phyloP scores from a whole-genome alignment of 2,329 filamentous ascomycete species.

The Fusarium gaditjirri region DNA sequence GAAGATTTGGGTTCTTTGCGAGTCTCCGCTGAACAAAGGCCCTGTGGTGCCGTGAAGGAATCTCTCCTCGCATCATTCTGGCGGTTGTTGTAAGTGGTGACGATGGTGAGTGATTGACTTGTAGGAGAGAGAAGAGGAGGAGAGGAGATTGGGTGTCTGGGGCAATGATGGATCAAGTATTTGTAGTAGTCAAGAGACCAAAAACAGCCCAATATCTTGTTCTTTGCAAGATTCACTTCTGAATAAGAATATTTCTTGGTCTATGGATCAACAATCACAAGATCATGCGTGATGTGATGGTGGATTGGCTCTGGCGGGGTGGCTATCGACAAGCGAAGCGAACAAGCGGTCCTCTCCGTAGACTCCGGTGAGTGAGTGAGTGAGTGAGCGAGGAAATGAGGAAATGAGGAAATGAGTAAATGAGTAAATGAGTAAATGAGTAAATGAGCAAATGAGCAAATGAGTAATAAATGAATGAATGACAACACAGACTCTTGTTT shows the following conservation, averaged over 20 bases:
- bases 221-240: not conserved
- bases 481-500: constrained; percentile 18
- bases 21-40: constrained; percentile 48
- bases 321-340: constrained; percentile 21
- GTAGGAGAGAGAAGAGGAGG: not conserved
- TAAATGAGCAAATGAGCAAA: not conserved
- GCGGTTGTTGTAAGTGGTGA: constrained; percentile 4
- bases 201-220: constrained; percentile 5
- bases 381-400: no score
- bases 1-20: constrained; percentile 62
- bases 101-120: not conserved
- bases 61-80: constrained; percentile 50
- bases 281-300: constrained; percentile 3
- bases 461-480: not conserved
- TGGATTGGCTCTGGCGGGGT: constrained; percentile 29
- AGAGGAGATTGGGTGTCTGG: not conserved
- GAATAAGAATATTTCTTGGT: constrained; percentile 11
- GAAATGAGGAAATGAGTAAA: not conserved
- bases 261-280: constrained; percentile 15
- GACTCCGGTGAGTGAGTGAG: constrained; percentile 4
- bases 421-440: no score
- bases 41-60: constrained; percentile 48
- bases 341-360: constrained; percentile 15
- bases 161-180: not conserved
- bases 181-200: constrained; percentile 1